Conservation (phyloP, 1,284 basidiomycete species). For the Caloboletus inedulis region DNA sequence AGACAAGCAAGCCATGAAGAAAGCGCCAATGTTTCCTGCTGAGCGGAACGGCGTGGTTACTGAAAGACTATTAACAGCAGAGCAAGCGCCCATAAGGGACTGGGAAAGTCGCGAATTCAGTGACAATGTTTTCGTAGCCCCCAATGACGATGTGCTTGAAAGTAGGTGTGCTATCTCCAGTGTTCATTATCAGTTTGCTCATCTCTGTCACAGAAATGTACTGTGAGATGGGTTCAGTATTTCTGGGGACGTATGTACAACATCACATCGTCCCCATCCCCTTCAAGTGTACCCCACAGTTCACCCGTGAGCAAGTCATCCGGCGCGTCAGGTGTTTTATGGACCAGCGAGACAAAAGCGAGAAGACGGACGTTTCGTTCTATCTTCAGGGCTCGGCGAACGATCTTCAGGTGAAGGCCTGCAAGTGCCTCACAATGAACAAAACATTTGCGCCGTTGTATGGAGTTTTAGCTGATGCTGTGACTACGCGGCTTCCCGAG, state of each 20-base stretch:
- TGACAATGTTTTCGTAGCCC: constrained; percentile 18
- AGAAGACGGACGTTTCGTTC: constrained; percentile 3
- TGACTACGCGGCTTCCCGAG: not conserved
- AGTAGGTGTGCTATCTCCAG: constrained; percentile 10
- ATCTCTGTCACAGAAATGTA: constrained; percentile 16
- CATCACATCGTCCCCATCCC: constrained; percentile 8
- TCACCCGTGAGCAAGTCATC: constrained; percentile 9
- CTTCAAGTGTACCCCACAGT: not conserved
- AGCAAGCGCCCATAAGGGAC: constrained; percentile 23
- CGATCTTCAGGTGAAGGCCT: constrained; percentile 8
- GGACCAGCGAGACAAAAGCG: constrained; percentile 10
- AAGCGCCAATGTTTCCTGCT: constrained; percentile 23
- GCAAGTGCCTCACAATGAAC: constrained; percentile 13
- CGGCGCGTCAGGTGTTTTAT: constrained; percentile 13
- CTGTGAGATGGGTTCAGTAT: constrained; percentile 20
- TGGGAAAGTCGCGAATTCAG: constrained; percentile 24
- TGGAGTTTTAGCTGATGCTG: not conserved
- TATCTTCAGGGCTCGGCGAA: not conserved
- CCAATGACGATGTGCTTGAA: constrained; percentile 24
- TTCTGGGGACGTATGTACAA: constrained; percentile 20
- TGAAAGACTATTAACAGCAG: constrained; percentile 9
- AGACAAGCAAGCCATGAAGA: constrained; percentile 15
- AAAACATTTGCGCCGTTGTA: constrained; percentile 15
- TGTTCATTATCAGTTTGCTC: not conserved
- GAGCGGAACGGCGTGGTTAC: not conserved